Evolutionary conservation across 352 stramenopile species (phyloP).

Genomic region (Phytophthora kernoviae): DNA sequence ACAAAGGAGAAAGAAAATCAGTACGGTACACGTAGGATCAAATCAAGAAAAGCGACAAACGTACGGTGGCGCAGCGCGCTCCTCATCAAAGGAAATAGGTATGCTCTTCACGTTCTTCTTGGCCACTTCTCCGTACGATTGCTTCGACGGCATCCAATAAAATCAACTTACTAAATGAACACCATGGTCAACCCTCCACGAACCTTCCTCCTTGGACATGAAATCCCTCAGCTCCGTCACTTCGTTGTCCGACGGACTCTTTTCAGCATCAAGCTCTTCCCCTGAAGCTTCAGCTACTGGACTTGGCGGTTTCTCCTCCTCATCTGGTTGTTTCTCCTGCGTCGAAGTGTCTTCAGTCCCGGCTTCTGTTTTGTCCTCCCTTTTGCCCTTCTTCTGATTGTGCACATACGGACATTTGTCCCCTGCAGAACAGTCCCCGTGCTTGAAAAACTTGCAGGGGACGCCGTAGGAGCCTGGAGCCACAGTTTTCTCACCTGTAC

Average conservation of each 20-base stretch:
- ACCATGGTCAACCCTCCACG: background rate
- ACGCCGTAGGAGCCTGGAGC: conserved; percentile 50
- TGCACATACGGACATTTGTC: conserved; percentile 76
- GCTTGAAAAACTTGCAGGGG: conserved; percentile 79
- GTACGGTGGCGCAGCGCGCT: conserved; percentile 57
- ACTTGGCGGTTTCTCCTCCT: conserved; percentile 39
- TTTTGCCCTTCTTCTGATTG: conserved; percentile 36
- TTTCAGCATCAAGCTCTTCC: conserved; percentile 19
- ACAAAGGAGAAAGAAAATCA: conserved; percentile 3
- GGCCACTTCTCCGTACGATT: conserved; percentile 61
- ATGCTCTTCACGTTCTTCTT: conserved; percentile 49
- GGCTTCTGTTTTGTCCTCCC: conserved; percentile 38
- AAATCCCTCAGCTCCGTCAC: conserved; percentile 72
- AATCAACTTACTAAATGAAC: too few relatives aligned
- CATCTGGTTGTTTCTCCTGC: conserved; percentile 23
- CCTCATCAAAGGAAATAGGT: conserved; percentile 40
- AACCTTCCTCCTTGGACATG: conserved; percentile 81
- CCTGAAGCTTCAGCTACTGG: conserved; percentile 5
- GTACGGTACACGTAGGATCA: background rate
- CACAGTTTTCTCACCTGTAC: conserved; percentile 50
- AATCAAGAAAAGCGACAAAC: conserved; percentile 14
- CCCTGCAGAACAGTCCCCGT: conserved; percentile 62
- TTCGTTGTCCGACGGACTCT: conserved; percentile 29
- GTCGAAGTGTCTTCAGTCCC: conserved; percentile 29
- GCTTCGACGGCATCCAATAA: conserved; percentile 38